Base-by-base conservation (phyloP, 352 stramenopile genomes). In the Nothophytophthora sp. region DNA sequence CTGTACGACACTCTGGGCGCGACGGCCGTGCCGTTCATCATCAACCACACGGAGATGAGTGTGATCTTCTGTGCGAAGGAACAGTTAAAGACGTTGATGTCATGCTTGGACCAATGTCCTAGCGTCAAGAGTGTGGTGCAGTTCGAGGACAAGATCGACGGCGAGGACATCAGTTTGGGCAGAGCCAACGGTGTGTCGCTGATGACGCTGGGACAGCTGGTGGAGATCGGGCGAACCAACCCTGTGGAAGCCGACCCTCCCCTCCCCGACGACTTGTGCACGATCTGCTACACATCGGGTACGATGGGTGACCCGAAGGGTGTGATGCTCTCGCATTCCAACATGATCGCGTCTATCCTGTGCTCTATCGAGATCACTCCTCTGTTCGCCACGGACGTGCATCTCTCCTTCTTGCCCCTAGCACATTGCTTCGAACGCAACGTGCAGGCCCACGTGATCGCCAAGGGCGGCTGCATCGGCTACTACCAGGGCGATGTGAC, bases 341-440 rank as follows among this genome's bases (percentile, higher is more conserved):
- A 82, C 36, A 52, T 76, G 35, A 63, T 73, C 34, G 64, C 57
- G 9, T 62, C 52, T 19, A 61, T 65, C 18, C 45, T 67, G 39
- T 66, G 60, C 41, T 67, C 59, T 5, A 57, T 62, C 24, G 50
- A 69, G 46, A 59, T 67, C 62, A 63, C 59, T 23, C 56, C 41
- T 1, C 19, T 71, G 35, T 35, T 46, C 33, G 45, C 49, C 40
- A 43, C 57, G 9, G 64, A 76, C 18, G 60, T 79, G 24, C 68
- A 98, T 60, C 63, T 99, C n/a, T 96, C 85, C 4, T 98, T 98
- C 69, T 74, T 99, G 30, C 95, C 95, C 4, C 64, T 99, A 13
- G 89, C 92, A 4, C 96, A 99, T 67, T 95, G 98, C 45, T 98
- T 97, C 53, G 96, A 98, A 73, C 63, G 86, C 15, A 72, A 74